These are phyloP conservation scores for Quercus variabilis DNA, from an alignment of 306 rosid species.

Conservation along the genomic window DNA sequence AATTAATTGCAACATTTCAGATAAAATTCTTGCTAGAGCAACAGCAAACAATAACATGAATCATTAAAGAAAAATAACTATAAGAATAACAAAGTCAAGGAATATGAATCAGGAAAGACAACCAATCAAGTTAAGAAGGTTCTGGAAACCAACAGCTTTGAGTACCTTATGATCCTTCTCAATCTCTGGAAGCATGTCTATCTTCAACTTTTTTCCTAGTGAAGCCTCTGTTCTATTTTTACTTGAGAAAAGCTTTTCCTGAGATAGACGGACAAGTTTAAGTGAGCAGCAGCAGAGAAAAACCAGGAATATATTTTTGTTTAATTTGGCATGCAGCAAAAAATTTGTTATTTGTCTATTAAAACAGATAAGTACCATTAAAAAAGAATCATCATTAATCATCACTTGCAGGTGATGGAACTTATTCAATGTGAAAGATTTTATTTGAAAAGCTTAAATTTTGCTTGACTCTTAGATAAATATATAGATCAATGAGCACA, in stretches of 20 bases:
- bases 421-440: background rate
- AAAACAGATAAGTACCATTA: too few species aligned
- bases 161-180: slow-evolving; percentile 97
- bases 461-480: background rate
- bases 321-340: background rate
- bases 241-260: slow-evolving; percentile 97
- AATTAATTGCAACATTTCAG: slow-evolving; percentile 16
- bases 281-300: slow-evolving; percentile 17
- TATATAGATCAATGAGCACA: background rate
- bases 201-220: slow-evolving; percentile 86
- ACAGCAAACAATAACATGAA: background rate
- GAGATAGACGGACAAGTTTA: slow-evolving; percentile 30
- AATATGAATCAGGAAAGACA: slow-evolving; percentile 8
- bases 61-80: background rate
- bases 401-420: background rate
- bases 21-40: background rate
- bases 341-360: background rate
- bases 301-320: background rate
- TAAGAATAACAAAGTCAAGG: slow-evolving; percentile 5
- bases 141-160: background rate
- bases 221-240: slow-evolving; percentile 84
- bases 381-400: background rate
- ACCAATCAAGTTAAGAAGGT: background rate
- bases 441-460: background rate
- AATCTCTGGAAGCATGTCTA: slow-evolving; percentile 96